Evolutionary conservation across 352 stramenopile species (phyloP), one percentile per base, ranked within the genome.

Genomic region (Phytophthora ohioensis): DNA sequence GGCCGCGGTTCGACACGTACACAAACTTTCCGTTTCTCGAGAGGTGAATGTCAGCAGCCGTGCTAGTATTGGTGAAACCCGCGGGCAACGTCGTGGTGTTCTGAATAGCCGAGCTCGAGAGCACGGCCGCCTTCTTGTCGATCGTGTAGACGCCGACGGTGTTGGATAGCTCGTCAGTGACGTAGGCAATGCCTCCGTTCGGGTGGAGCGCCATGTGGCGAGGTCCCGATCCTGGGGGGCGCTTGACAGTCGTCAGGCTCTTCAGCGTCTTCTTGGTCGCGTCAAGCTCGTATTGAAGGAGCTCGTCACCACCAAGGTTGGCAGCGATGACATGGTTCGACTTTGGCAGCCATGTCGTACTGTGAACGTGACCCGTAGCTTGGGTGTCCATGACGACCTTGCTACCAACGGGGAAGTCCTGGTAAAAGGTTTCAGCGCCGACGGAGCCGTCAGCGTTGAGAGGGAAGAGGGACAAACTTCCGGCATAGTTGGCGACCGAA

Each of bases 181-280:
- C 79, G 67, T 89, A 93, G 2, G 73, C 80, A 38, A 86, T 64
- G 17, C 75, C 69, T 30, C 68, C 57, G 9, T 65, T 76, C 21
- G 81, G 73, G 59, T 90, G 76, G 30, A 91, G 59, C 3, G 57
- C 78, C 77, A 93, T 85, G 73, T 91, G 83, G 10, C 85, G 79
- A 0, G 85, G 85, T 30, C 85, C 85, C 15, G 82, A 84, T 53
- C 83, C 83, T 17, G 67, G 34, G 0, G 73, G 69, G 1, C 73
- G 63, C 47, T 69, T 66, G 17, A 77, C 46, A 8, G 69, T 59
- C 27, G 27, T 49, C 17, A 70, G 47, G 17, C 59, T 77, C 41
- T 75, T 70, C 9, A 87, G 60, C 21, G 67, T 86, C 62, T 82
- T 73, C 32, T 72, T 80, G 2, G 42, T 62, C 5, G 57, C 42